A percentile compares a stretch with the other conserved stretches of the same genome.
Evolutionary conservation across 257 asterid genomes (phyloP).

Genomic region (Primulina tabacum): DNA sequence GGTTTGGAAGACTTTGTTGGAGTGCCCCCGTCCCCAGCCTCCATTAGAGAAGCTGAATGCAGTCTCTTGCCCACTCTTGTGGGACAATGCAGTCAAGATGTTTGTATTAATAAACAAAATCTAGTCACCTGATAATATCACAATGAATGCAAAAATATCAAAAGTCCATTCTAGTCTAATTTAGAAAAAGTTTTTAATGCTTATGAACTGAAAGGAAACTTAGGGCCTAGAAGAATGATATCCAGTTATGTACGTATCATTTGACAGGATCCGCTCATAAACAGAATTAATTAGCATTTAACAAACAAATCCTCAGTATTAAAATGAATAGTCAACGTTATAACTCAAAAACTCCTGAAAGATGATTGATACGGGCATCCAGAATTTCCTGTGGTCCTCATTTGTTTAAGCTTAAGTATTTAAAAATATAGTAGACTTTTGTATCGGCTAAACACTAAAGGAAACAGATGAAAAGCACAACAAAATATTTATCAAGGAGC

Average conservation of each 20-base stretch:
- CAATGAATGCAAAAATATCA: conserved; percentile 10
- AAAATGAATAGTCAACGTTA: conserved; percentile 7
- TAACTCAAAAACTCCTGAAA: neutral
- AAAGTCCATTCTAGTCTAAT: neutral
- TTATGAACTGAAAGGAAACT: neutral
- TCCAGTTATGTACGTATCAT: conserved; percentile 11
- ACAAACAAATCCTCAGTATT: conserved; percentile 6
- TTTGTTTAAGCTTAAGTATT: conserved; percentile 2
- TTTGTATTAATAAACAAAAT: conserved; percentile 21
- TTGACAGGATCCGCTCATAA: conserved; percentile 19
- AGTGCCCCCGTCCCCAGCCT: conserved; percentile 70
- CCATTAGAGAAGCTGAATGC: conserved; percentile 51
- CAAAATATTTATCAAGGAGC: neutral
- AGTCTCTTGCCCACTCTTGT: conserved; percentile 27
- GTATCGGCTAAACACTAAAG: conserved; percentile 1
- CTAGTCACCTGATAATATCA: conserved; percentile 27
- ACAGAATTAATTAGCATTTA: conserved; percentile 23
- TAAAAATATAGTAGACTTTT: neutral
- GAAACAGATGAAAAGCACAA: neutral
- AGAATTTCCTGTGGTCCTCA: neutral
- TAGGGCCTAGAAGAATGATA: neutral
- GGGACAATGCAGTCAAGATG: conserved; percentile 8
- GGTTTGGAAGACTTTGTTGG: conserved; percentile 67
- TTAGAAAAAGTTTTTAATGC: neutral
- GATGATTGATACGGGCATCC: conserved; percentile 1